phyloP scores from a whole-genome alignment of 768 basidiomycete species.

The Boletus rubescentipes region DNA sequence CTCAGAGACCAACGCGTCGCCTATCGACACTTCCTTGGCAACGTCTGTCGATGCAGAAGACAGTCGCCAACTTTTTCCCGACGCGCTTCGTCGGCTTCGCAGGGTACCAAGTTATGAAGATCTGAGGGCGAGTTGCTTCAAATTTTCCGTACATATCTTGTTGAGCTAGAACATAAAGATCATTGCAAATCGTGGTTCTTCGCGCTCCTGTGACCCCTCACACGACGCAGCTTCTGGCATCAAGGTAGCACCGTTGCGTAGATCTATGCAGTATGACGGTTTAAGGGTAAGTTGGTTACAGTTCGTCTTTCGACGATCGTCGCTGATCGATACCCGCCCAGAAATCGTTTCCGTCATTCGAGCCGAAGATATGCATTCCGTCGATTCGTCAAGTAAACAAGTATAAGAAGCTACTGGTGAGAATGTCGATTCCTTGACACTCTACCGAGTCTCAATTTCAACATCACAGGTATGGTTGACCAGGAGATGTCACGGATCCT shows the following conservation, averaged over 20 bases:
- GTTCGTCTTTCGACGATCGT: not conserved
- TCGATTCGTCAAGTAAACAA: not conserved
- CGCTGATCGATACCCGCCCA: constrained; percentile 3
- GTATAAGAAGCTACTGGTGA: constrained; percentile 4
- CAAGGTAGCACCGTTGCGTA: not conserved
- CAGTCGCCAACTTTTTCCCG: not conserved
- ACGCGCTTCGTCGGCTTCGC: constrained; percentile 11
- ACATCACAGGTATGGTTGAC: constrained; percentile 6
- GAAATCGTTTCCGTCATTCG: constrained; percentile 1
- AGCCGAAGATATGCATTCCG: not conserved
- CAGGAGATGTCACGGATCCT: not conserved
- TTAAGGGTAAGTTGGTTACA: not conserved
- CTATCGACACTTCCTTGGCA: constrained; percentile 13
- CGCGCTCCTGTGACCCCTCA: not conserved
- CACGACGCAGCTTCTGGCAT: not conserved
- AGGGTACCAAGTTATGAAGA: constrained; percentile 19
- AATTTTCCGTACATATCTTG: too few species aligned
- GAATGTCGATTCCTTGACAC: not conserved
- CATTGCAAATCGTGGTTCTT: not conserved
- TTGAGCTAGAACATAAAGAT: not conserved
- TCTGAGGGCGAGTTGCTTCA: constrained; percentile 11
- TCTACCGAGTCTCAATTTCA: not conserved
- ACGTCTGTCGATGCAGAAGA: constrained; percentile 20
- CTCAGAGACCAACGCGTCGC: constrained; percentile 1
- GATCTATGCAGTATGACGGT: not conserved